A percentile compares a stretch with the other conserved stretches of the same genome.
Conservation (phyloP, 202 grass and related monocot species). For the Digitaria exilis region DNA sequence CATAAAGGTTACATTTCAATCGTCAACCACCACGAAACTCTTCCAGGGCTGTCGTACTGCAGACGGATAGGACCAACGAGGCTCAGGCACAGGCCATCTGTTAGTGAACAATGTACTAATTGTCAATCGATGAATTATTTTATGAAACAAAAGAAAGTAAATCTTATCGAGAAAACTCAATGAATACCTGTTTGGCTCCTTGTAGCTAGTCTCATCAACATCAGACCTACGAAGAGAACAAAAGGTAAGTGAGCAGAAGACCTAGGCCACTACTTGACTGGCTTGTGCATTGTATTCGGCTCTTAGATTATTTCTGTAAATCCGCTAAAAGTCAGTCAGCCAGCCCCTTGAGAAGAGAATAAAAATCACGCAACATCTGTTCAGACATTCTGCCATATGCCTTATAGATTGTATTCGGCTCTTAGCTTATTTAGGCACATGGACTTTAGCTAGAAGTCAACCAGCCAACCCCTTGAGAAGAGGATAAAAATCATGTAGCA, state of each 20-base stretch:
- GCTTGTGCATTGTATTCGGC: background rate
- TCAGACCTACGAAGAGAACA: background rate
- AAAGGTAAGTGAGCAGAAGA: background rate
- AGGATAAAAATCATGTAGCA: background rate
- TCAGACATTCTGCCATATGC: background rate
- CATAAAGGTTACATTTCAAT: no score
- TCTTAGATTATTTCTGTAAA: no score
- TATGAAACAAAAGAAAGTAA: background rate
- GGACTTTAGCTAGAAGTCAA: background rate
- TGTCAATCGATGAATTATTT: background rate
- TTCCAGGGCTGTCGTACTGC: no score
- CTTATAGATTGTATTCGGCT: background rate
- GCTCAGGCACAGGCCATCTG: conserved; percentile 13
- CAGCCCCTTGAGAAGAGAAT: background rate
- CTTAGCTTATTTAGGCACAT: background rate
- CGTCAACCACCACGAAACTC: no score
- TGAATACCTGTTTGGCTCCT: background rate
- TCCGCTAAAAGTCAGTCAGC: background rate
- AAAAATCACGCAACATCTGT: background rate
- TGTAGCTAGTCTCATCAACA: background rate
- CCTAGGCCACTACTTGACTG: background rate
- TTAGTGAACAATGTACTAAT: background rate
- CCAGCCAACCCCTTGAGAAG: background rate
- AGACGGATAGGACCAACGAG: background rate
- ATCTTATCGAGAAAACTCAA: background rate